Evolutionary conservation across 176 grass and related monocot genomes (phyloP), one percentile per base, ranked within the genome.

Genomic region (Pharus latifolius): DNA sequence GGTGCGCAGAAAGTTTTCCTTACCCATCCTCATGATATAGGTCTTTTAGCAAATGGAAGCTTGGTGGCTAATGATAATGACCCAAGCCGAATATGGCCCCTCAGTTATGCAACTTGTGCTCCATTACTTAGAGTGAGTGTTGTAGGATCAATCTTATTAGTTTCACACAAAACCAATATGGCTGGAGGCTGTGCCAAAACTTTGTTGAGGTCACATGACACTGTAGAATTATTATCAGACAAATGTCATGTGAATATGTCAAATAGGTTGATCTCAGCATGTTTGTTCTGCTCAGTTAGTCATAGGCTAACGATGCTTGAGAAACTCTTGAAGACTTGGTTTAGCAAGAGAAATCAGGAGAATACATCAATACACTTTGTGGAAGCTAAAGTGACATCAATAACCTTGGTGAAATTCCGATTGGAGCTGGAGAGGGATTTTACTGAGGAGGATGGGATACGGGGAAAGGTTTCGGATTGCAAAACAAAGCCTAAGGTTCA

Each of bases 1-100:
- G 95, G 90, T 81, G 95, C 90, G 6, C 71, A 76, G 68, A 80
- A 80, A 74, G 51, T 91, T 69, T 84, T 55, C 8, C 50, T 99
- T 30, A 50, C 66, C 24, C 89, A 94, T 56, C 87, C 95, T 75
- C 81, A 83, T 79, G 86, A 84, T 74, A 99, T 99, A 77, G 95
- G 90, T 26, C 84, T 99, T 59, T 79, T 72, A 42, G 40, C 76
- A 72, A 86, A 99, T 60, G 90, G 95, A 73, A 99, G 78, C 69
- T 82, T 94, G 38, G 23, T 83, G 23, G 12, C 76, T 54, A 68
- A 56, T 30, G 67, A 49, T 10, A 69, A 75, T 35, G 49, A 78
- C 61, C 57, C 74, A 67, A 76, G 59, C 10, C 68, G 34, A 56
- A 77, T 88, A 76, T 81, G 74, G 79, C 67, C 79, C 38, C 74